These are phyloP conservation scores for Mortierella sp. DNA, from an alignment of 371 early-diverging fungal species.

Conservation along the genomic window DNA sequence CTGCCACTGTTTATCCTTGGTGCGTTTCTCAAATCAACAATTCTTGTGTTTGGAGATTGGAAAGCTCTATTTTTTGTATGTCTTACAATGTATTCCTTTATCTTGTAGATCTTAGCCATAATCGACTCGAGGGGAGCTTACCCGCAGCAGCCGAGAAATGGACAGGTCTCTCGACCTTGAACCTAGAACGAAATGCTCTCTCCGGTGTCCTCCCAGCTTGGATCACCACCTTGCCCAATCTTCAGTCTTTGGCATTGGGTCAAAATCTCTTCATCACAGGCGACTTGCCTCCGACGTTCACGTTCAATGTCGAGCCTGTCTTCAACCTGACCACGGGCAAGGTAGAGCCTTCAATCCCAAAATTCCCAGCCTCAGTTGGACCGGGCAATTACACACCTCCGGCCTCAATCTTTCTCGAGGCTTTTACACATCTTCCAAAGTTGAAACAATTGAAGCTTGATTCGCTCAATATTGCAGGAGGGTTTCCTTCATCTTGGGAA, in stretches of 20 bases:
- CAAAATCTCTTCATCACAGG: constrained; percentile 33
- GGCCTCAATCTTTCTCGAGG: constrained; percentile 23
- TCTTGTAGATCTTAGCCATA: constrained; percentile 31
- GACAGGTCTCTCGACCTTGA: constrained; percentile 22
- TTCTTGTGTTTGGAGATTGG: neutral
- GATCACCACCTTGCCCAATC: constrained; percentile 29
- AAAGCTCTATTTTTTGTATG: neutral
- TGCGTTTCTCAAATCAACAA: neutral
- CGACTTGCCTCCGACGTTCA: constrained; percentile 19
- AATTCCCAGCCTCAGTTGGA: neutral
- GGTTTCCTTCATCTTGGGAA: constrained; percentile 30
- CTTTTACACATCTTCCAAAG: constrained; percentile 19
- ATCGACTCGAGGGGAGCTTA: constrained; percentile 28
- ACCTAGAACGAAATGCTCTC: constrained; percentile 24
- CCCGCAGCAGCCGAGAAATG: constrained; percentile 25
- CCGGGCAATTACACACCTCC: constrained; percentile 16
- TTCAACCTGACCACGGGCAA: neutral
- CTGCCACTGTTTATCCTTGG: constrained; percentile 32
- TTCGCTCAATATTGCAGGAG: constrained; percentile 26
- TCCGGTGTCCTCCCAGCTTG: constrained; percentile 26
- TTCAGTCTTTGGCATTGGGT: constrained; percentile 38
- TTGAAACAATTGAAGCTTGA: constrained; percentile 35
- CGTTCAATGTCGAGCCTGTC: constrained; percentile 26
- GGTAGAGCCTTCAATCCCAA: neutral
- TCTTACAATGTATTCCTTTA: too few relatives aligned